Conservation (phyloP, 352 stramenopile genomes). For the Phytophthora sojae region DNA sequence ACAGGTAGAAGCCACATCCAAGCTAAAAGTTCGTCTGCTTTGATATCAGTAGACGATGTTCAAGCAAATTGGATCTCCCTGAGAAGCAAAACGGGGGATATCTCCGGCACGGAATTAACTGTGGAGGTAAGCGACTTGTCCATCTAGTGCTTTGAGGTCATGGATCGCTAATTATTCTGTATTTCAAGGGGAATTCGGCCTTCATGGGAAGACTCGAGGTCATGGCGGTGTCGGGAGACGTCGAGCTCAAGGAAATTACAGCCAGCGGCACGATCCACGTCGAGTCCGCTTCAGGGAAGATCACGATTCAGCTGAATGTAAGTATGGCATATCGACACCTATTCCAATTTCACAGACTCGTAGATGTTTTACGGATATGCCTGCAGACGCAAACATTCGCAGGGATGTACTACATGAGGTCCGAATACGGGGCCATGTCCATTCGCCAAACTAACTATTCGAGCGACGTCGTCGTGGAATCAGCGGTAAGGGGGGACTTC, state of each 20-base stretch:
- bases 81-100: conserved; percentile 50
- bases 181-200: conserved; percentile 56
- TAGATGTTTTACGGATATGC: background rate
- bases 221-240: conserved; percentile 61
- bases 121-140: conserved; percentile 37
- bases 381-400: conserved; percentile 59
- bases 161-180: background rate
- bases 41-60: conserved; percentile 51
- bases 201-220: conserved; percentile 79
- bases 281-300: conserved; percentile 72
- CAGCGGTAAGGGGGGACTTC: conserved; percentile 28
- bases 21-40: conserved; percentile 55
- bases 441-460: conserved; percentile 70
- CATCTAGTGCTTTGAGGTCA: background rate
- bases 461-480: conserved; percentile 48
- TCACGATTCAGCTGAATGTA: conserved; percentile 63
- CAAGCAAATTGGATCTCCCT: conserved; percentile 70
- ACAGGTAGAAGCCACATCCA: conserved; percentile 60
- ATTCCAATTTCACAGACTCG: background rate
- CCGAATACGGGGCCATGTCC: conserved; percentile 61
- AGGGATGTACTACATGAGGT: conserved; percentile 74
- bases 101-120: conserved; percentile 44
- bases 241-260: conserved; percentile 58
- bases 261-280: conserved; percentile 65
- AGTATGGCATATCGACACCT: background rate